phyloP scores from a whole-genome alignment of 192 early-diverging fungal species.

The Kappamyces sp. region DNA sequence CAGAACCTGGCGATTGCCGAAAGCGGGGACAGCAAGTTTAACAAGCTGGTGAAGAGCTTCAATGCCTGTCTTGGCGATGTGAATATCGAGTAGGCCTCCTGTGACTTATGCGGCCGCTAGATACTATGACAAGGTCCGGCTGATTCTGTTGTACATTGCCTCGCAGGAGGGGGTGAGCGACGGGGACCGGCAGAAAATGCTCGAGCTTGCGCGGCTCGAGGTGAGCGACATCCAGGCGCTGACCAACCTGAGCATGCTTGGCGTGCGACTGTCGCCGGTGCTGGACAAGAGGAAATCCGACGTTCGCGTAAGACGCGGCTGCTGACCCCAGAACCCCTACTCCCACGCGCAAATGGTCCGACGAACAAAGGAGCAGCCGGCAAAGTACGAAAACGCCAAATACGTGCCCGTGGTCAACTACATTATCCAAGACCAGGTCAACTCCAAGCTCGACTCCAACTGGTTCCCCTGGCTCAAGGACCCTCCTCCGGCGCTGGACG shows the following conservation, averaged over 20 bases:
- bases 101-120: constrained; percentile 27
- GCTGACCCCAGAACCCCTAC: constrained; percentile 10
- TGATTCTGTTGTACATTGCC: constrained; percentile 70
- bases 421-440: constrained; percentile 50
- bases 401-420: constrained; percentile 68
- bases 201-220: constrained; percentile 56
- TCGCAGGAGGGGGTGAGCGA: constrained; percentile 65
- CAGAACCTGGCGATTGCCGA: constrained; percentile 72
- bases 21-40: constrained; percentile 54
- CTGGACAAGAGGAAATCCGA: constrained; percentile 28
- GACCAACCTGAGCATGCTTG: constrained; percentile 65
- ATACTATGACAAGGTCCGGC: constrained; percentile 63
- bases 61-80: constrained; percentile 60
- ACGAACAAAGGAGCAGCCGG: constrained; percentile 40
- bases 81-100: constrained; percentile 37
- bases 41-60: constrained; percentile 57
- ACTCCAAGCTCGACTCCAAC: constrained; percentile 41
- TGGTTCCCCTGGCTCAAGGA: constrained; percentile 64
- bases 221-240: constrained; percentile 63
- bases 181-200: constrained; percentile 58
- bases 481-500: constrained; percentile 32
- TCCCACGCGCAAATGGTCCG: not conserved
- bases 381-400: constrained; percentile 67
- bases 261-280: constrained; percentile 57
- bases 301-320: constrained; percentile 7